Percentiles rank a stretch among this genome's conserved stretches.
phyloP scores from a whole-genome alignment of 129 eudicot genomes.

The Lonicera japonica region DNA sequence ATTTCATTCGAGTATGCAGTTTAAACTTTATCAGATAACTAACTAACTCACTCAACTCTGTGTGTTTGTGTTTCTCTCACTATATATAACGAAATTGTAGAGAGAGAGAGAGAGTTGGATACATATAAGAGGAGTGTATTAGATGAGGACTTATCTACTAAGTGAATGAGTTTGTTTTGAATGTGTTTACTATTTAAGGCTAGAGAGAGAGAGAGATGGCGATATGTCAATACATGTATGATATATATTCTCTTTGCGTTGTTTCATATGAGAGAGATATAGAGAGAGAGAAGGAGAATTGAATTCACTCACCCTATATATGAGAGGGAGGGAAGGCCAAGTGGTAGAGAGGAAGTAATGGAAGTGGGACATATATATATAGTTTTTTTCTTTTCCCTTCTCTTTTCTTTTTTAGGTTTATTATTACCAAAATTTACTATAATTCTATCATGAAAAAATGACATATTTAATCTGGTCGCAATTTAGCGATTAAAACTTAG shows the following conservation, averaged over 20 bases:
- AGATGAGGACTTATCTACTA: slow-evolving; percentile 34
- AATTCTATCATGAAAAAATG: too few relatives aligned
- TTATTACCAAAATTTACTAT: too few relatives aligned
- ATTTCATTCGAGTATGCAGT: too few relatives aligned
- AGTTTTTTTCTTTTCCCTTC: slow-evolving; percentile 9
- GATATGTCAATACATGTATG: slow-evolving; percentile 24
- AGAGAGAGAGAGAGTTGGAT: neutral
- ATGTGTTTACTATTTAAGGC: slow-evolving; percentile 1
- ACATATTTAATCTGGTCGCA: too few relatives aligned
- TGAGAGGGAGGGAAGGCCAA: slow-evolving; percentile 25
- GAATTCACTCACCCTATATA: slow-evolving; percentile 23
- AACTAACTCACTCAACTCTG: too few relatives aligned
- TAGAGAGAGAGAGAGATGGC: slow-evolving; percentile 18
- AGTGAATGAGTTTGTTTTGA: slow-evolving; percentile 7
- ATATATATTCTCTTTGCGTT: slow-evolving; percentile 32
- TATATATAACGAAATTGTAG: neutral
- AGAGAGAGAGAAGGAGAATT: slow-evolving; percentile 18
- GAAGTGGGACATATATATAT: slow-evolving; percentile 50
- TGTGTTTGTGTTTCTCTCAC: neutral
- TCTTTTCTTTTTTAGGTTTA: too few relatives aligned
- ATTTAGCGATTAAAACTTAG: too few relatives aligned
- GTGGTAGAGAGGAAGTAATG: slow-evolving; percentile 41
- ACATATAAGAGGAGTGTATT: neutral
- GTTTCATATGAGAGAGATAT: slow-evolving; percentile 16
- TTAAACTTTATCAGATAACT: too few relatives aligned